These are phyloP conservation scores for Colletotrichum sublineola DNA, from an alignment of 2,329 filamentous ascomycete species.

Conservation along the genomic window DNA sequence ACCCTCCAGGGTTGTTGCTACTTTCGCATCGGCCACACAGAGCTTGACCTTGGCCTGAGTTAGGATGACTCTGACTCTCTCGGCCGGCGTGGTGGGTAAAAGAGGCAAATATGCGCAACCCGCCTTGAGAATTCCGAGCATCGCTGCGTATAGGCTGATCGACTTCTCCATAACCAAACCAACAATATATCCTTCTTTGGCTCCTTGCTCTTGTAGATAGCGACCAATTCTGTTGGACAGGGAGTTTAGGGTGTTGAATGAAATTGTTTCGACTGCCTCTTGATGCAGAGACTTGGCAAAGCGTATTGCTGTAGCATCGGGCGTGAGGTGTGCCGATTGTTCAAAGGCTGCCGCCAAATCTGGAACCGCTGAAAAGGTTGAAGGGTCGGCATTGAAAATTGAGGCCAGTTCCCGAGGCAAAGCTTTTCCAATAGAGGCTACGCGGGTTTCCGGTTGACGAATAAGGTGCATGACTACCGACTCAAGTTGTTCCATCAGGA, in stretches of 20 bases:
- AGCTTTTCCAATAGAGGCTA: constrained; percentile 43
- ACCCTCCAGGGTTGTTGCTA: constrained; percentile 40
- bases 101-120: constrained; percentile 87
- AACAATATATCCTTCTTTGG: constrained; percentile 69
- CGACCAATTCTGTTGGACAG: constrained; percentile 69
- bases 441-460: neutral
- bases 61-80: constrained; percentile 73
- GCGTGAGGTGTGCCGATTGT: constrained; percentile 58
- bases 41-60: constrained; percentile 66
- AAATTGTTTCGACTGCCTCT: constrained; percentile 59
- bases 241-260: constrained; percentile 75
- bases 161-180: constrained; percentile 85
- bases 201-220: constrained; percentile 62
- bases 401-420: constrained; percentile 59
- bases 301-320: constrained; percentile 71
- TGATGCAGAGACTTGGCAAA: constrained; percentile 68
- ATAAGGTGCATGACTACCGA: constrained; percentile 56
- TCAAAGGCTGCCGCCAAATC: constrained; percentile 70
- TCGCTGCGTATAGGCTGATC: constrained; percentile 76
- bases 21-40: constrained; percentile 58
- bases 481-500: constrained; percentile 74
- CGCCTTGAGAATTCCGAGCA: constrained; percentile 80
- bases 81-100: constrained; percentile 76
- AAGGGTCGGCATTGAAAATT: constrained; percentile 59
- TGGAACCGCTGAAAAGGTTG: constrained; percentile 50